phyloP scores from a whole-genome alignment of 768 basidiomycete species.

The Mycena capillaripes region DNA sequence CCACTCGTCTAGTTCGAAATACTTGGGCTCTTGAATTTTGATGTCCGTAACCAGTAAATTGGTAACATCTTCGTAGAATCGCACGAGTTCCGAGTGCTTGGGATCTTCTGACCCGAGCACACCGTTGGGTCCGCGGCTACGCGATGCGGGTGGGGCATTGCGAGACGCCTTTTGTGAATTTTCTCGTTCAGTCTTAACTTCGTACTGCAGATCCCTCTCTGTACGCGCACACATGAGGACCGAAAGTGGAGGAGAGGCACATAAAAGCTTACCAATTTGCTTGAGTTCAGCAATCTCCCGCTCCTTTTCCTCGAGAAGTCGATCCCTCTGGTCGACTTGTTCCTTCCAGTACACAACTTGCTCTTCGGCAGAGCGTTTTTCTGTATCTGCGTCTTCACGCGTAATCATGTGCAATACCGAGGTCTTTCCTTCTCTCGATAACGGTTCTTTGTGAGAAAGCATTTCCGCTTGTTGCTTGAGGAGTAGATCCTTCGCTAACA shows the following conservation, averaged over 20 bases:
- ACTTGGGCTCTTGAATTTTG: conserved; percentile 53
- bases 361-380: conserved; percentile 66
- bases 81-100: conserved; percentile 71
- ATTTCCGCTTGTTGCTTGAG: conserved; percentile 69
- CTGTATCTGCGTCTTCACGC: conserved; percentile 80
- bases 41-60: conserved; percentile 80
- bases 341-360: conserved; percentile 62
- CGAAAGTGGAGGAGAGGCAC: conserved; percentile 6
- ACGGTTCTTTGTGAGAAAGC: conserved; percentile 67
- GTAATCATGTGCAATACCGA: conserved; percentile 77
- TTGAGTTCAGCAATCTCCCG: conserved; percentile 61
- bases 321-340: conserved; percentile 58
- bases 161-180: conserved; percentile 60
- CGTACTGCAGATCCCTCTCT: conserved; percentile 67
- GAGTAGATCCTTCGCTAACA: conserved; percentile 68
- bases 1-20: conserved; percentile 70
- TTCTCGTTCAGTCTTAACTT: conserved; percentile 77
- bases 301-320: conserved; percentile 58
- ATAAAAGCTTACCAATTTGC: conserved; percentile 59
- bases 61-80: conserved; percentile 89
- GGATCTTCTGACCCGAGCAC: conserved; percentile 63
- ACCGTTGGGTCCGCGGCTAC: conserved; percentile 49
- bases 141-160: conserved; percentile 53
- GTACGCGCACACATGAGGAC: conserved; percentile 12
- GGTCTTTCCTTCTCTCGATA: conserved; percentile 62